A percentile compares a stretch with the other conserved stretches of the same genome.
These are phyloP conservation scores for Thelephora terrestris DNA, from an alignment of 1,284 basidiomycete species.

Conservation along the genomic window DNA sequence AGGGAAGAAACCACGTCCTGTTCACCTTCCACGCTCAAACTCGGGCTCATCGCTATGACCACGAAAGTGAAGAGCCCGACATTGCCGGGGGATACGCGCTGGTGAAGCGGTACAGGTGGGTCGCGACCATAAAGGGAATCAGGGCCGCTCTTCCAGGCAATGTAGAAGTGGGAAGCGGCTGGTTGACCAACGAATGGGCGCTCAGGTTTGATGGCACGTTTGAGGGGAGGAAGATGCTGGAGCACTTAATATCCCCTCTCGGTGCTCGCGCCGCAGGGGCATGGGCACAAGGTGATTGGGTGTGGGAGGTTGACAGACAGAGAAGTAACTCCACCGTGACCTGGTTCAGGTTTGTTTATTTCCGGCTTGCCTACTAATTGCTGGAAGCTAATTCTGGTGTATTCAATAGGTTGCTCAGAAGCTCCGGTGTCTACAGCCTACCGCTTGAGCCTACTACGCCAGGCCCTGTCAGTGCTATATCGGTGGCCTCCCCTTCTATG, in stretches of 20 bases:
- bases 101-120: constrained; percentile 53
- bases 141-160: constrained; percentile 17
- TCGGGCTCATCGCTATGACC: constrained; percentile 22
- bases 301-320: constrained; percentile 30
- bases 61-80: constrained; percentile 44
- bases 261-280: constrained; percentile 26
- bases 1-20: no score
- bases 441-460: no score
- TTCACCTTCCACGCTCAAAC: constrained; percentile 29
- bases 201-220: constrained; percentile 63
- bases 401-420: no score
- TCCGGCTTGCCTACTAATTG: no score
- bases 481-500: no score
- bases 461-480: no score
- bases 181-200: constrained; percentile 60
- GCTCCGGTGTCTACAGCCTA: no score
- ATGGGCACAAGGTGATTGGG: constrained; percentile 41
- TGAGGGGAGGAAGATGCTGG: constrained; percentile 47
- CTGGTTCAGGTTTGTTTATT: no score
- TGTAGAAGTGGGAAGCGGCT: constrained; percentile 43
- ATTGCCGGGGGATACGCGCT: constrained; percentile 42
- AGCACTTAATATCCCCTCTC: constrained; percentile 22
- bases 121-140: constrained; percentile 27
- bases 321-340: no score
- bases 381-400: no score